Percentiles rank a stretch among this genome's conserved stretches.
phyloP scores from a whole-genome alignment of 225 moss, liverwort and hornwort genomes.

The Marchantia paleacea region DNA sequence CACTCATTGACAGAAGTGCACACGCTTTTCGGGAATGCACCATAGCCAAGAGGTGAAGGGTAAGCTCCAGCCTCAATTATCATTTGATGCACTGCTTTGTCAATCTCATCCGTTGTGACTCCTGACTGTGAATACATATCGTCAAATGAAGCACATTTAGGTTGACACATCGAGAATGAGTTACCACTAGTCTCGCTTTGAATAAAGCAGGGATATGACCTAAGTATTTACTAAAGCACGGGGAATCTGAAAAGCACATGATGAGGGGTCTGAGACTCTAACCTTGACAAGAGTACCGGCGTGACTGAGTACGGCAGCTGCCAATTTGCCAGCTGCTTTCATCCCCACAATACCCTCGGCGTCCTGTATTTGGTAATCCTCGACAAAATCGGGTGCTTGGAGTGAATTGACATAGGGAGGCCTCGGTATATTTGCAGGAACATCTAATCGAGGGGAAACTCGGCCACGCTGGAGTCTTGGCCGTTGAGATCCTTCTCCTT shows the following conservation, averaged over 20 bases:
- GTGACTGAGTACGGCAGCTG: conserved; percentile 73
- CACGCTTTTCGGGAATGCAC: conserved; percentile 91
- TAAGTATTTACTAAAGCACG: too few relatives aligned
- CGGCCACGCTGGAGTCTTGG: conserved; percentile 59
- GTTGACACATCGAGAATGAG: too few relatives aligned
- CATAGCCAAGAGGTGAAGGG: conserved; percentile 96
- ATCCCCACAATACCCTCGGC: conserved; percentile 62
- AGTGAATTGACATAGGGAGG: conserved; percentile 61
- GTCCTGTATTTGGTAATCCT: conserved; percentile 73
- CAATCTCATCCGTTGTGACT: conserved; percentile 96
- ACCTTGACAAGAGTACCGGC: conserved; percentile 85
- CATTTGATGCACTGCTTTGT: conserved; percentile 90
- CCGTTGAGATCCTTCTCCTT: conserved; percentile 36
- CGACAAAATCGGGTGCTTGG: conserved; percentile 49
- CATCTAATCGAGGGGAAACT: conserved; percentile 66
- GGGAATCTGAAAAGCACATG: too few relatives aligned
- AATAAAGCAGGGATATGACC: too few relatives aligned
- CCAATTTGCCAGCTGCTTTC: conserved; percentile 76
- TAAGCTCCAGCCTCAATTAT: conserved; percentile 87
- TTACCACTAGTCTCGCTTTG: too few relatives aligned
- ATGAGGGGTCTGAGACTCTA: background rate
- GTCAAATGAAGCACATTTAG: background rate
- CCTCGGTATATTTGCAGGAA: conserved; percentile 60
- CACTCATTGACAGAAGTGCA: conserved; percentile 98
- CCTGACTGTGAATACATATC: conserved; percentile 67